phyloP scores from a whole-genome alignment of 768 basidiomycete species.

The Tricholoma furcatifolium region DNA sequence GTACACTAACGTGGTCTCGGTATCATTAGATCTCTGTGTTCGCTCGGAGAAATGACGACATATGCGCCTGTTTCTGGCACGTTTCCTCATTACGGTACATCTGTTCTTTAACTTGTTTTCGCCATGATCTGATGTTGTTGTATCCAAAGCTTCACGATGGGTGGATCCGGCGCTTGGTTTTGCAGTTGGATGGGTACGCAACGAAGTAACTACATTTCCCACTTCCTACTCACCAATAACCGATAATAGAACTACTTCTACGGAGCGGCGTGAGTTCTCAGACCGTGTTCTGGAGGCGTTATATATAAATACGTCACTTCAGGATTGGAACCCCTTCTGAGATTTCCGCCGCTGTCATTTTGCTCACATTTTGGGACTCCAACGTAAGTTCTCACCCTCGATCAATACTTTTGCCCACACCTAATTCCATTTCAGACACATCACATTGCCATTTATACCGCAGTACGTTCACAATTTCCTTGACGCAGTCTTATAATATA shows the following conservation, averaged over 20 bases:
- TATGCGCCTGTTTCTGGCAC: conserved; percentile 78
- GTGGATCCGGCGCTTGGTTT: conserved; percentile 61
- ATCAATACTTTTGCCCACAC: background rate
- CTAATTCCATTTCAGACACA: conserved; percentile 29
- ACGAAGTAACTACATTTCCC: background rate
- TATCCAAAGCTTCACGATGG: conserved; percentile 45
- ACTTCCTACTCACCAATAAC: background rate
- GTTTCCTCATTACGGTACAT: conserved; percentile 66
- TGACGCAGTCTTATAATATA: background rate
- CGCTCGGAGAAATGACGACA: conserved; percentile 78
- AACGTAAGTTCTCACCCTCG: conserved; percentile 36
- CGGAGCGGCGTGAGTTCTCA: conserved; percentile 34
- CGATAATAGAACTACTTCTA: conserved; percentile 40
- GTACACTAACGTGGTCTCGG: background rate
- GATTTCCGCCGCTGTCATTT: conserved; percentile 67
- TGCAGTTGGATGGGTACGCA: conserved; percentile 52
- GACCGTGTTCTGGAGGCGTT: background rate
- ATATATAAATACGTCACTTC: background rate
- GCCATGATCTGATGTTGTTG: background rate
- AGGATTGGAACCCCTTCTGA: conserved; percentile 73
- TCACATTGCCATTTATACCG: conserved; percentile 57
- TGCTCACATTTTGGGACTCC: conserved; percentile 72
- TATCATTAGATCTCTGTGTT: conserved; percentile 50
- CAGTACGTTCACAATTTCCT: conserved; percentile 23
- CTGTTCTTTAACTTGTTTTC: background rate